Evolutionary conservation across 371 early-diverging fungal species (phyloP), one percentile per base, ranked within the genome.

Genomic region (Mucor racemosus): DNA sequence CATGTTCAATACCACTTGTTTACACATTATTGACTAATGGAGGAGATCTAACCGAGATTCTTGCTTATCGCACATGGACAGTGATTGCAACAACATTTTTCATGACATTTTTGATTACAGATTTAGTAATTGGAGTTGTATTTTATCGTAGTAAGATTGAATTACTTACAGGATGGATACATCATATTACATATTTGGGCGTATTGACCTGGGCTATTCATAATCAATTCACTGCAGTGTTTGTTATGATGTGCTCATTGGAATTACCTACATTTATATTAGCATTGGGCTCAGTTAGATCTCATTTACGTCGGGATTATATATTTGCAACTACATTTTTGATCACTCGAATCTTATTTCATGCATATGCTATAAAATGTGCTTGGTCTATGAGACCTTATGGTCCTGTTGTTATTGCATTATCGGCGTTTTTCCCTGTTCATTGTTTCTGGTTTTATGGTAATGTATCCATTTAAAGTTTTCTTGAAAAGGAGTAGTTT

Each of bases 121-220:
- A 88, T 65, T 60, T 88, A 15, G 17, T 64, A 5, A 44, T 86
- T 38, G 88, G 88, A 5, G 41, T 58, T 11, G 54, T 82, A 5
- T 80, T 77, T 15, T 88, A 88, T 60, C 69, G 76, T 19, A 67
- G 65, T 42, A 76, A 82, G 44, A 73, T 88, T 34, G 84, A 80
- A 21, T 55, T 79, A 1, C 73, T 88, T 15, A 86, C 85, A 38
- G 85, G 85, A 7, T 86, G 86, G 80, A 66, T 84, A 7, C 88
- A 88, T 64, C 88, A 88, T 58, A 73, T 81, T 15, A 75, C 77
- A 19, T 88, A 88, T 60, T 31, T 72, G 7, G 50, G 54, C 31
- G 39, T 68, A 8, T 56, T 80, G 2, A 58, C 64, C 11, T 80
- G 76, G 74, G 73, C 72, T 14, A 68, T 83, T 13, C 57, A 58